Evolutionary conservation across 352 stramenopile genomes (phyloP), one percentile per base, ranked within the genome.

Genomic region (Phytopythium boreale): DNA sequence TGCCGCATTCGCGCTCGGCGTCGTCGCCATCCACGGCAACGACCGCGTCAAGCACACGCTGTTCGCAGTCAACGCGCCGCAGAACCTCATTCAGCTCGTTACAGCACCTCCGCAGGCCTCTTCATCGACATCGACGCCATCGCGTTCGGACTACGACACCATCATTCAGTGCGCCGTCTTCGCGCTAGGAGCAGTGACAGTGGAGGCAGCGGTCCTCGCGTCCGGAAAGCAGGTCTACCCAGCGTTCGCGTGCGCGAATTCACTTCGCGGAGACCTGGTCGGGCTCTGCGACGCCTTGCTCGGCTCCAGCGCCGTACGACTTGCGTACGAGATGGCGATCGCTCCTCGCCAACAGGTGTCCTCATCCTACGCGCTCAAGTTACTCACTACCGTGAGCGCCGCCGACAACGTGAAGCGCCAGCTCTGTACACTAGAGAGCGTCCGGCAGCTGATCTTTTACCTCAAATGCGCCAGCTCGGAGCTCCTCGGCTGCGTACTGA

Each of bases 61-160:
- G 2, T 88, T 87, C 56, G 66, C 62, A 31, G 80, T 91, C 0
- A 77, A 84, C 3, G 75, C 69, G 0, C 70, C 78, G 0, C 64
- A 75, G 9, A 78, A 83, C 36, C 58, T 91, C 6, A 57, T 88
- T 22, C 79, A 87, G 34, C 60, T 89, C n/a, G 50, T 91, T 26
- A 56, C 56, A 6, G 22, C 71, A 34, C 67, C 63, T 36, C 22
- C 56, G 26, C 39, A 24, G 39, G 10, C 15, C 5, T 43, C 39
- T 12, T 49, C 26, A 19, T 31, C 66, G 10, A 2, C 27, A 22
- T 46, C 31, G 4, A 41, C 1, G 14, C 19, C 22, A 31, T 20
- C 31, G 4, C 12, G 31, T 4, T 53, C 27, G 3, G 56, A 52
- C 17, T 15, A 15, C 24, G 56, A 62, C 10, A 11, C 26, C 11